phyloP scores from a whole-genome alignment of 2,329 filamentous ascomycete genomes.

The Microascus cirrosus region DNA sequence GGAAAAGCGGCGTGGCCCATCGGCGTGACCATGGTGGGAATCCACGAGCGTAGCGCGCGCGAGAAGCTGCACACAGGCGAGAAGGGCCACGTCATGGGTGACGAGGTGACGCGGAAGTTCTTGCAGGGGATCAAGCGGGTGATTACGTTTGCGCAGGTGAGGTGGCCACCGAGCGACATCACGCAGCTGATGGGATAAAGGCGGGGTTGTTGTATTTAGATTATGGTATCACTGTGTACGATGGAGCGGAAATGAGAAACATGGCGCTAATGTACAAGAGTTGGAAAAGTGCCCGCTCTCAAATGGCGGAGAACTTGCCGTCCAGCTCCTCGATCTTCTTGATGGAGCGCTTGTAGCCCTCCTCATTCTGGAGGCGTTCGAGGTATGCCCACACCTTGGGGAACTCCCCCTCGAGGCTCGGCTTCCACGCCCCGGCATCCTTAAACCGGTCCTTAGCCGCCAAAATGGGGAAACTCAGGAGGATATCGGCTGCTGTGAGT shows the following conservation, averaged over 20 bases:
- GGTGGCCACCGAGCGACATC: slow-evolving; percentile 89
- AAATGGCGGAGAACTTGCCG: background rate
- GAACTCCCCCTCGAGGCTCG: slow-evolving; percentile 23
- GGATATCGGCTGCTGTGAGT: slow-evolving; percentile 40
- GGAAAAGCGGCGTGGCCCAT: slow-evolving; percentile 98
- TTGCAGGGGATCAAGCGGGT: slow-evolving; percentile 96
- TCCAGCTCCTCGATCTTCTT: slow-evolving; percentile 5
- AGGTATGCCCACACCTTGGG: slow-evolving; percentile 37
- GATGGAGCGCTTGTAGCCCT: background rate
- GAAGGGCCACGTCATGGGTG: slow-evolving; percentile 92
- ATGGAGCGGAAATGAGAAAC: background rate
- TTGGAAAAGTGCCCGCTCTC: background rate
- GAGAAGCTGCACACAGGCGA: slow-evolving; percentile 88
- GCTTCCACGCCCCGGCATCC: slow-evolving; percentile 28
- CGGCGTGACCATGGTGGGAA: slow-evolving; percentile 98
- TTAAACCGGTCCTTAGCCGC: slow-evolving; percentile 26
- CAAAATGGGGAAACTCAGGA: slow-evolving; percentile 42
- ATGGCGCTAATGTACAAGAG: background rate
- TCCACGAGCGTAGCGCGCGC: slow-evolving; percentile 89
- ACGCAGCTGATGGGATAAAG: slow-evolving; percentile 85
- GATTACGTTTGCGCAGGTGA: slow-evolving; percentile 88
- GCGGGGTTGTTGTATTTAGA: background rate
- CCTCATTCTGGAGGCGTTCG: slow-evolving; percentile 25
- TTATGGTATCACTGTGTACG: background rate
- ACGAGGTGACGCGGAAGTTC: slow-evolving; percentile 91